Evolutionary conservation across 768 basidiomycete genomes (phyloP), one percentile per base, ranked within the genome.

Genomic region (Trametes coccinea): DNA sequence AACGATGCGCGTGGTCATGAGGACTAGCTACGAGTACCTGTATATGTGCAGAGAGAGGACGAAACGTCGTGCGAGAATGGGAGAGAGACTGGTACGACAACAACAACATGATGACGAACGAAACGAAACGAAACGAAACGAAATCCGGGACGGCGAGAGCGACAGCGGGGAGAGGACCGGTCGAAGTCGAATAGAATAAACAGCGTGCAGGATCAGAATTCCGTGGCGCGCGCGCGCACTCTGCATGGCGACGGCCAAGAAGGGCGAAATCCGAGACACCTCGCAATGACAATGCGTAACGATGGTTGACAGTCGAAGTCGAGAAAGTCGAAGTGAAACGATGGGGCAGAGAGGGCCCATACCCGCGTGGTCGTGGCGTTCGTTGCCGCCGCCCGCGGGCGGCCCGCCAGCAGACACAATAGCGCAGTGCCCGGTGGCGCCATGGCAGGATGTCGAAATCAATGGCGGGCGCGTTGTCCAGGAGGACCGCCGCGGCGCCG

Each of bases 21-120:
- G 39, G 13, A 13, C 39, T 7, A 39, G 41, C n/a, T 14, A n/a
- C 10, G 41, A n/a, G 41, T 43, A 43, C 14, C 14, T 13, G 41
- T 43, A 11, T 54, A 44, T 54, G 27, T 54, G 53, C 53, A 54
- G 53, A 49, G 17, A 33, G 45, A 46, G 34, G 45, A 46, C 17
- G 14, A 31, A 49, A 10, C 29, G 27, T 30, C 27, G 48, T 30
- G 48, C 45, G 45, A 17, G 27, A 40, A 34, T 51, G 60, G 40
- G 46, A 37, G 44, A 4, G 29, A 48, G 56, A 49, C 48, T 17
- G 22, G 29, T 33, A 43, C 56, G 56, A 57, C 56, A 43, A 51
- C 55, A 48, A 34, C 49, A 43, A 11, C 11, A 31, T 13, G 48
- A 49, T 14, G 13, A n/a, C 22, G 37, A 49, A 29, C 46, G 55